A percentile compares a stretch with the other conserved stretches of the same genome.
Evolutionary conservation across 2,329 filamentous ascomycete species (phyloP).

Genomic region (Trichoderma atroviride): DNA sequence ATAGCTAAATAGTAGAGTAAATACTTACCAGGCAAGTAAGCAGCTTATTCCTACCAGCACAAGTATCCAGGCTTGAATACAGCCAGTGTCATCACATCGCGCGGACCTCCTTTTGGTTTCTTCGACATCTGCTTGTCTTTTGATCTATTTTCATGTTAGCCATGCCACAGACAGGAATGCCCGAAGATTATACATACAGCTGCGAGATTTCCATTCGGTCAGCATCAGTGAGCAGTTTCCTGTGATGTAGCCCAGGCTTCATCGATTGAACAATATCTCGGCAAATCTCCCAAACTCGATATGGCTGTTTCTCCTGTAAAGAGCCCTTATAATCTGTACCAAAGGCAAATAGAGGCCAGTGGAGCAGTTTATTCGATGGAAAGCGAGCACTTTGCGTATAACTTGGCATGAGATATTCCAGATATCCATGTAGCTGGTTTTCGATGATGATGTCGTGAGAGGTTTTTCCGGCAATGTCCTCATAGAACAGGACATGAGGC

Average conservation of each 20-base stretch:
- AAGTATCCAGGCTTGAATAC: slow-evolving; percentile 8
- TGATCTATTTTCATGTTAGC: neutral
- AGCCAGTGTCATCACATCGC: neutral
- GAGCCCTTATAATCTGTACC: neutral
- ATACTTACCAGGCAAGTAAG: neutral
- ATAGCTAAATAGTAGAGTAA: neutral
- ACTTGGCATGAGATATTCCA: neutral
- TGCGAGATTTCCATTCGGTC: neutral
- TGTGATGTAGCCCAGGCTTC: neutral
- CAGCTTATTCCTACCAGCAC: neutral
- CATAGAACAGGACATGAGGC: neutral
- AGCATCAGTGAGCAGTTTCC: neutral
- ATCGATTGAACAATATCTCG: neutral
- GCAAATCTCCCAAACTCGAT: neutral
- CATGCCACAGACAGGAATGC: neutral
- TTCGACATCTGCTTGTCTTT: neutral
- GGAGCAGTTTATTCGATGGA: neutral
- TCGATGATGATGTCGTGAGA: neutral
- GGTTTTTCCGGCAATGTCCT: neutral
- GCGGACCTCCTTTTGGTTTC: neutral
- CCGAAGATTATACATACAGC: neutral
- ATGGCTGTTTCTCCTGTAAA: neutral
- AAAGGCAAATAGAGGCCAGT: slow-evolving; percentile 7
- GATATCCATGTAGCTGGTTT: slow-evolving; percentile 1
- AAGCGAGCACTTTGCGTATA: neutral